Evolutionary conservation across 441 rosid species (phyloP).

Genomic region (Sinapis alba): DNA sequence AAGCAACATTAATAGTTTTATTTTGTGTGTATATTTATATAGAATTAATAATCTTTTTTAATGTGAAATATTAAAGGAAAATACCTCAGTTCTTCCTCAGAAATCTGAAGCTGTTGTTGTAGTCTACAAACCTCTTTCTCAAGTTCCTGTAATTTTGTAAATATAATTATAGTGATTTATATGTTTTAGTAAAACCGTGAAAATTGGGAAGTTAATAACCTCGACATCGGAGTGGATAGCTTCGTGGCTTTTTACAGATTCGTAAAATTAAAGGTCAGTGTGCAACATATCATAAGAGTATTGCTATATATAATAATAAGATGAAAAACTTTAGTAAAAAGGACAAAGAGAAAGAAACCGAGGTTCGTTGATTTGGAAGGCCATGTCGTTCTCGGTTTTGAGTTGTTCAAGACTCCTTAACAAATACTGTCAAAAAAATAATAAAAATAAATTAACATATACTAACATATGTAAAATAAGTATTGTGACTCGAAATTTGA

Average conservation of each 20-base stretch:
- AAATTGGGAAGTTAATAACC: slow-evolving; percentile 7
- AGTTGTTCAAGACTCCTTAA: slow-evolving; percentile 48
- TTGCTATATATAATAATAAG: neutral
- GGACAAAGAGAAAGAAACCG: slow-evolving; percentile 20
- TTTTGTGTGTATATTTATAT: neutral
- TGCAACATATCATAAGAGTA: neutral
- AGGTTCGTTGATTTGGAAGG: slow-evolving; percentile 50
- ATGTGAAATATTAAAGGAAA: neutral
- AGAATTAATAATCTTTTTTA: neutral
- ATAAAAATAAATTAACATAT: neutral
- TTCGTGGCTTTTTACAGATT: slow-evolving; percentile 5
- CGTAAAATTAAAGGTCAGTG: neutral
- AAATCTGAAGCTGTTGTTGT: slow-evolving; percentile 31
- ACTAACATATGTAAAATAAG: too few relatives aligned
- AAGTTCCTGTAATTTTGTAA: slow-evolving; percentile 16
- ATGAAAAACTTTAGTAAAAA: neutral
- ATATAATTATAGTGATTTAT: neutral
- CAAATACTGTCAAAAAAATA: slow-evolving; percentile 41
- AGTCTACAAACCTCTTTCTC: slow-evolving; percentile 44
- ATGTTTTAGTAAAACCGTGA: neutral
- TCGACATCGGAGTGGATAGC: slow-evolving; percentile 28
- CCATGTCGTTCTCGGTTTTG: slow-evolving; percentile 51
- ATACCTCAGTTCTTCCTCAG: slow-evolving; percentile 34
- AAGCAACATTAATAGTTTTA: neutral
- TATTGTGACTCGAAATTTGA: too few relatives aligned